Evolutionary conservation across 2,329 filamentous ascomycete species (phyloP).

Genomic region (Grosmannia serpens): DNA sequence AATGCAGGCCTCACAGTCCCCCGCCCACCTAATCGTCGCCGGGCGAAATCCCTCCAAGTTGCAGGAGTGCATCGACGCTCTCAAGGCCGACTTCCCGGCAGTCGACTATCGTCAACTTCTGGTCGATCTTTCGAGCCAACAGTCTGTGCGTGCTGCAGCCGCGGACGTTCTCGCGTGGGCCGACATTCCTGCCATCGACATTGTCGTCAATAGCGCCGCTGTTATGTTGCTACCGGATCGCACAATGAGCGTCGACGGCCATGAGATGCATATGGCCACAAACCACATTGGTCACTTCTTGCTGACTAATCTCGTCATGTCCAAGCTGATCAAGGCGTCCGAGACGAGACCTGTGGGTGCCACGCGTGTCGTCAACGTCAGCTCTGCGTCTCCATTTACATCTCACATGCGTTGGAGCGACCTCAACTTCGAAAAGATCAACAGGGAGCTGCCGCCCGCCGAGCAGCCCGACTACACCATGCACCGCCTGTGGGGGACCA

Average conservation of each 20-base stretch:
- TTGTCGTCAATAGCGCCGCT: conserved; percentile 31
- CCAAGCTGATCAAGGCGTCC: conserved; percentile 25
- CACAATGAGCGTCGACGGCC: conserved; percentile 26
- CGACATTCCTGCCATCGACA: conserved; percentile 18
- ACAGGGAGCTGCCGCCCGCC: conserved; percentile 24
- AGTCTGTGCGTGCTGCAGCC: conserved; percentile 24
- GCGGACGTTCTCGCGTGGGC: conserved; percentile 20
- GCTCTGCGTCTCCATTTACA: conserved; percentile 18
- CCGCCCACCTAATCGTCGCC: conserved; percentile 5
- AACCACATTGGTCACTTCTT: conserved; percentile 40
- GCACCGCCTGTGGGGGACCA: conserved; percentile 19
- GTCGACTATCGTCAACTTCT: conserved; percentile 20
- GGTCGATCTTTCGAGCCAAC: conserved; percentile 26
- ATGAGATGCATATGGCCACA: conserved; percentile 32
- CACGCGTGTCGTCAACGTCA: conserved; percentile 28
- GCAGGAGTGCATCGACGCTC: conserved; percentile 21
- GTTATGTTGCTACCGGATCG: conserved; percentile 22
- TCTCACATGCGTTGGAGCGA: conserved; percentile 26
- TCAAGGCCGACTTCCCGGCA: conserved; percentile 12
- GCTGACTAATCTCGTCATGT: conserved; percentile 33
- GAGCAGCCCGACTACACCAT: conserved; percentile 13
- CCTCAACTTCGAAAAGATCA: conserved; percentile 24
- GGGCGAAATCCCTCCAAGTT: conserved; percentile 12
- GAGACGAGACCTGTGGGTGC: conserved; percentile 12
- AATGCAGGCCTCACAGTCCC: not conserved